Conservation (phyloP, 2,329 filamentous ascomycete genomes). For the Penicillium rolfsii region DNA sequence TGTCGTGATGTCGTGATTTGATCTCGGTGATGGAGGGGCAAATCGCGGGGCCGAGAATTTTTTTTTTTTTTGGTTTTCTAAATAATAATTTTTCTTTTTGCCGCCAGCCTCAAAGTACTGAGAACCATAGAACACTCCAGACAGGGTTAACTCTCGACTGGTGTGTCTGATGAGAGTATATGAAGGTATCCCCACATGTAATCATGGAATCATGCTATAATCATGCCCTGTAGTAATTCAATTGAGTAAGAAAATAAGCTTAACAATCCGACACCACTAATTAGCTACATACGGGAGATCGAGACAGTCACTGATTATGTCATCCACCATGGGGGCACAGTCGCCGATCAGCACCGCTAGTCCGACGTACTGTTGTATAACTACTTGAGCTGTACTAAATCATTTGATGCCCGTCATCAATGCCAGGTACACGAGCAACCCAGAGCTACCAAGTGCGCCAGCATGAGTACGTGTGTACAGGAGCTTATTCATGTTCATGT, state of each 20-base stretch:
- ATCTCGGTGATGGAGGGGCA: slow-evolving; percentile 15
- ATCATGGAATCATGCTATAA: neutral
- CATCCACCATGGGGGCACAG: neutral
- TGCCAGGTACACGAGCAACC: too few relatives aligned
- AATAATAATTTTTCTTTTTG: slow-evolving; percentile 2
- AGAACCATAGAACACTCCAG: neutral
- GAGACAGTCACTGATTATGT: neutral
- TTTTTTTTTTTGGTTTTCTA: slow-evolving; percentile 12
- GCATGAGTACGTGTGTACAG: neutral
- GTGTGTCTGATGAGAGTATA: neutral
- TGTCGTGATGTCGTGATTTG: slow-evolving; percentile 6
- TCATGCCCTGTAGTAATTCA: neutral
- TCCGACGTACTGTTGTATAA: neutral
- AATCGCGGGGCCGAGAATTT: slow-evolving; percentile 18
- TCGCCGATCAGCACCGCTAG: neutral
- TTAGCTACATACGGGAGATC: too few relatives aligned
- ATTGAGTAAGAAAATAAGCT: neutral
- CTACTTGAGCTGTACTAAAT: too few relatives aligned
- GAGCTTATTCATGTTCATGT: slow-evolving; percentile 2
- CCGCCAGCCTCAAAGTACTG: neutral
- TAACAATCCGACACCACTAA: neutral
- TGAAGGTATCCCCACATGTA: too few relatives aligned
- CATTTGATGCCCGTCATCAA: too few relatives aligned
- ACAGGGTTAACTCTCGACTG: neutral
- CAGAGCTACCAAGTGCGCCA: neutral